A percentile compares a stretch with the other conserved stretches of the same genome.
Conservation (phyloP, 306 rosid species). For the Citrullus mucosospermus region DNA sequence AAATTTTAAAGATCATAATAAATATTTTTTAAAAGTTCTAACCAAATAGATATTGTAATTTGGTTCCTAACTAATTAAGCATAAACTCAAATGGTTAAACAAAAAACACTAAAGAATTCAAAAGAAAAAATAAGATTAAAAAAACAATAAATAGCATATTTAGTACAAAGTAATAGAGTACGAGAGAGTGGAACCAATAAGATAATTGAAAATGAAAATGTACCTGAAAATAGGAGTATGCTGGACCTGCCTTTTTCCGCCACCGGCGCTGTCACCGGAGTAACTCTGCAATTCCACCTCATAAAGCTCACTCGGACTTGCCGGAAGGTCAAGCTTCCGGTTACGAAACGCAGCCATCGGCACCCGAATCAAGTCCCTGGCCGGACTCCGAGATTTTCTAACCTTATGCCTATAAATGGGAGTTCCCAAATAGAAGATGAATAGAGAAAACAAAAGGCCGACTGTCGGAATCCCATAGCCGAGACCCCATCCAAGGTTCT, state of each 20-base stretch:
- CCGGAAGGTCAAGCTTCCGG: slow-evolving; percentile 37
- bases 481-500: slow-evolving; percentile 64
- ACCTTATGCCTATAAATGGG: slow-evolving; percentile 64
- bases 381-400: slow-evolving; percentile 22
- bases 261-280: slow-evolving; percentile 6
- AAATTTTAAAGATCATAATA: too few species aligned
- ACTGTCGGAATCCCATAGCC: slow-evolving; percentile 52
- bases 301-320: slow-evolving; percentile 33
- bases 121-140: too few species aligned
- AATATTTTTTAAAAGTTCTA: too few species aligned
- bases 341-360: slow-evolving; percentile 33
- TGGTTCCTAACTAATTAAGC: too few species aligned
- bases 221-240: slow-evolving; percentile 58
- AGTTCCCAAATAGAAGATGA: slow-evolving; percentile 40
- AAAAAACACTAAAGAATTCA: too few species aligned
- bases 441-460: slow-evolving; percentile 34
- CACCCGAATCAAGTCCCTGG: slow-evolving; percentile 29
- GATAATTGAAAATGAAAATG: not conserved
- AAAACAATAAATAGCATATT: not conserved
- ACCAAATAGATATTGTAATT: too few species aligned
- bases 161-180: not conserved
- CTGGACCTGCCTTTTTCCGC: slow-evolving; percentile 25
- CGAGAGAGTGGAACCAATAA: not conserved
- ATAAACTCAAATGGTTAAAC: too few species aligned
- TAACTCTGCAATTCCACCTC: slow-evolving; percentile 38